These are phyloP conservation scores for Trypanosoma lewisi DNA, from an alignment of 208 protist genomes.

Conservation along the genomic window DNA sequence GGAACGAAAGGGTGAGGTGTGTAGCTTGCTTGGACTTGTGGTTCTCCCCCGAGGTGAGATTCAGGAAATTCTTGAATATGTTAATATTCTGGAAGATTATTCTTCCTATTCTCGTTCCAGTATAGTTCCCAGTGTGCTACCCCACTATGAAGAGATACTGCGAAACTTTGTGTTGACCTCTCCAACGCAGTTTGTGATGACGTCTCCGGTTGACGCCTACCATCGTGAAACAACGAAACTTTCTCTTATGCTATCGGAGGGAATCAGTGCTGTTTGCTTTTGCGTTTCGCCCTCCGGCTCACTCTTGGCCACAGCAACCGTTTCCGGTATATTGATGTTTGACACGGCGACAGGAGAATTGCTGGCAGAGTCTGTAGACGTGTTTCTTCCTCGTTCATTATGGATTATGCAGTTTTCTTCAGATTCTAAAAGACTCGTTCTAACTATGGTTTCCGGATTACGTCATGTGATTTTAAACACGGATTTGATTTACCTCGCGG, in stretches of 20 bases:
- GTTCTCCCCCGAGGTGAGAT: slow-evolving; percentile 53
- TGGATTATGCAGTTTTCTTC: slow-evolving; percentile 70
- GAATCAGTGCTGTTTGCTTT: slow-evolving; percentile 58
- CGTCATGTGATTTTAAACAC: slow-evolving; percentile 52
- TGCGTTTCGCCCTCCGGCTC: slow-evolving; percentile 67
- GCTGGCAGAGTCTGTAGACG: slow-evolving; percentile 34
- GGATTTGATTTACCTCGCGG: slow-evolving; percentile 35
- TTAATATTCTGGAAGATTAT: slow-evolving; percentile 57
- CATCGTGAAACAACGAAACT: slow-evolving; percentile 50
- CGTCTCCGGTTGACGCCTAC: slow-evolving; percentile 68
- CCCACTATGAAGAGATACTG: slow-evolving; percentile 45
- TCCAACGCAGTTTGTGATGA: slow-evolving; percentile 31
- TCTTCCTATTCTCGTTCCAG: slow-evolving; percentile 12
- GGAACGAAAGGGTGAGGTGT: slow-evolving; percentile 35
- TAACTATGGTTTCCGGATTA: slow-evolving; percentile 44
- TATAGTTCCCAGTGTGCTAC: slow-evolving; percentile 32
- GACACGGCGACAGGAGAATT: slow-evolving; percentile 37
- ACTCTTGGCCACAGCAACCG: slow-evolving; percentile 53
- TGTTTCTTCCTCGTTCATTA: slow-evolving; percentile 21
- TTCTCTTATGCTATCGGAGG: slow-evolving; percentile 57
- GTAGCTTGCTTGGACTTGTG: slow-evolving; percentile 55
- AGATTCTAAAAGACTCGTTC: slow-evolving; percentile 54
- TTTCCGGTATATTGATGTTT: slow-evolving; percentile 42
- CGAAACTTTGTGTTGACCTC: slow-evolving; percentile 43
- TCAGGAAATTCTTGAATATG: slow-evolving; percentile 60